These are phyloP conservation scores for Aspergillus pseudotamarii DNA, from an alignment of 2,329 filamentous ascomycete genomes.

Conservation along the genomic window DNA sequence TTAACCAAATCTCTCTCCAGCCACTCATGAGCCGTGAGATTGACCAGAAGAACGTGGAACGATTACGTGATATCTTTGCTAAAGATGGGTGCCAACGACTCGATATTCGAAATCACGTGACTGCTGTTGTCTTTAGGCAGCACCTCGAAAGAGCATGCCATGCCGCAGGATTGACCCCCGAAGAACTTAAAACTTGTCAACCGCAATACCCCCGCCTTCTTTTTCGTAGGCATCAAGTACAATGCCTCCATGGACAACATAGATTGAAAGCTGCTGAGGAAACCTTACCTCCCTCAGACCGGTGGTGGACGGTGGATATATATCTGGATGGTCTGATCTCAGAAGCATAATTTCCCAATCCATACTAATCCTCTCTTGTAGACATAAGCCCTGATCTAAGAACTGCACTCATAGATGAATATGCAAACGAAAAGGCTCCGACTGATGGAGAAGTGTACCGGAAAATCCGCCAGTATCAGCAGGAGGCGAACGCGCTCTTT, in stretches of 20 bases:
- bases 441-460: constrained; percentile 28
- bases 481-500: constrained; percentile 21
- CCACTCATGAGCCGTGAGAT: constrained; percentile 11
- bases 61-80: constrained; percentile 21
- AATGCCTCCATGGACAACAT: constrained; percentile 31
- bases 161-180: not conserved
- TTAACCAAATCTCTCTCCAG: constrained; percentile 24
- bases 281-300: constrained; percentile 21
- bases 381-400: constrained; percentile 21
- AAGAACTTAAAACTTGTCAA: not conserved
- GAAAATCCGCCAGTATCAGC: constrained; percentile 26
- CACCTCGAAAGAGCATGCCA: not conserved
- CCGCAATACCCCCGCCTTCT: not conserved
- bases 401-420: constrained; percentile 22
- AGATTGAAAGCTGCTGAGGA: constrained; percentile 24
- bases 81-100: constrained; percentile 25
- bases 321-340: constrained; percentile 27
- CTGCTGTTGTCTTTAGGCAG: constrained; percentile 10
- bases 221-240: not conserved
- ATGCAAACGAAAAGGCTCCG: constrained; percentile 22
- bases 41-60: constrained; percentile 22
- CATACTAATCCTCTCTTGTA: constrained; percentile 11
- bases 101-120: constrained; percentile 24
- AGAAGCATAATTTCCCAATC: constrained; percentile 1
- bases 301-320: constrained; percentile 36